phyloP scores from a whole-genome alignment of 208 protist genomes.

The Leishmania tarentolae region DNA sequence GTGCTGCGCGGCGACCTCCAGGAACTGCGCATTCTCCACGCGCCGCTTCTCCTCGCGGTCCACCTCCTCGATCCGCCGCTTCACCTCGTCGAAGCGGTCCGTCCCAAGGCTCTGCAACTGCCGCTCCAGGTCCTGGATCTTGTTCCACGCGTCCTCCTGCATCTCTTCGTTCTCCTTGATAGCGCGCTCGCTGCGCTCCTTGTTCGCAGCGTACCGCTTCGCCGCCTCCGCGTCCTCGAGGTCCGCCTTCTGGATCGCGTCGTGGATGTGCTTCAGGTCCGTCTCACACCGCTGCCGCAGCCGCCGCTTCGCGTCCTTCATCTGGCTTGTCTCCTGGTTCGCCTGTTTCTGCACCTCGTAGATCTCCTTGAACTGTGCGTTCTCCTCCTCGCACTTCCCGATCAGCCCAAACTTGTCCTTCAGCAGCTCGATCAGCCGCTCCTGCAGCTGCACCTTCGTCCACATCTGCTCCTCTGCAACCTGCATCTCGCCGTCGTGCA shows the following conservation, averaged over 20 bases:
- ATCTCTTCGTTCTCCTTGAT: slow-evolving; percentile 71
- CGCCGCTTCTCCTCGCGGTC: slow-evolving; percentile 82
- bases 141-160: slow-evolving; percentile 80
- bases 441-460: slow-evolving; percentile 84
- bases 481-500: slow-evolving; percentile 86
- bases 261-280: slow-evolving; percentile 78
- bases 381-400: slow-evolving; percentile 78
- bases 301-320: slow-evolving; percentile 81
- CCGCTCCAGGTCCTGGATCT: slow-evolving; percentile 82
- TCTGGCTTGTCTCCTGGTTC: slow-evolving; percentile 70
- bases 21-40: slow-evolving; percentile 83
- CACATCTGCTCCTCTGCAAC: slow-evolving; percentile 86
- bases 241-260: slow-evolving; percentile 80
- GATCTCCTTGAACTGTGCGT: slow-evolving; percentile 75
- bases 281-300: slow-evolving; percentile 78
- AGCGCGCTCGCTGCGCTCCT: slow-evolving; percentile 76
- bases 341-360: slow-evolving; percentile 83
- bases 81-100: slow-evolving; percentile 85
- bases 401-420: slow-evolving; percentile 83
- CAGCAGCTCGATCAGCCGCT: slow-evolving; percentile 76
- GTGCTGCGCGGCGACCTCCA: slow-evolving; percentile 74
- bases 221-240: slow-evolving; percentile 79
- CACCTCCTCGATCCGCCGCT: slow-evolving; percentile 84
- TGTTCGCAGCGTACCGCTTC: slow-evolving; percentile 71
- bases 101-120: slow-evolving; percentile 75